Evolutionary conservation across 192 early-diverging fungal species (phyloP).

Genomic region (Umbelopsis sp.): DNA sequence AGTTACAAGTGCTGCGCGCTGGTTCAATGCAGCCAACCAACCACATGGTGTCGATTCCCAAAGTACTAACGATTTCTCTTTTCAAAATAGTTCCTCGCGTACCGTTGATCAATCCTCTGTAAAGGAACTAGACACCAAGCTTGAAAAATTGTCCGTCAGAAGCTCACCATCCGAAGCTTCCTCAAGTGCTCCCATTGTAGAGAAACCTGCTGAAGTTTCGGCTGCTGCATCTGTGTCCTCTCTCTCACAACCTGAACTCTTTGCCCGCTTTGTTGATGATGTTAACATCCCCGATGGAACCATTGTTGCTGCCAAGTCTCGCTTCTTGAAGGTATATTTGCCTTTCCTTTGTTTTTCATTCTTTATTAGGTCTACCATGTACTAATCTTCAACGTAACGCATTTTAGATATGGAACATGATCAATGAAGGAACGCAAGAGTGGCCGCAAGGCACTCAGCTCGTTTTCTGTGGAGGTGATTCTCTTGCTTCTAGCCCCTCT

Average conservation of each 20-base stretch:
- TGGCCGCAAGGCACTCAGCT: conserved; percentile 66
- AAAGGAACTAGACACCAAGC: background rate
- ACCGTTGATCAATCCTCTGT: background rate
- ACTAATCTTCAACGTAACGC: too few relatives aligned
- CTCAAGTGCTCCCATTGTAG: background rate
- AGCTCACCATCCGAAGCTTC: background rate
- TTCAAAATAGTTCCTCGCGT: background rate
- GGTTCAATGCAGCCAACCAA: background rate
- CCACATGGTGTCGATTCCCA: too few relatives aligned
- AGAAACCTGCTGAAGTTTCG: background rate
- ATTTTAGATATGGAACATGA: conserved; percentile 65
- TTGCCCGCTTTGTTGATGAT: conserved; percentile 63
- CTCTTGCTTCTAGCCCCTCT: conserved; percentile 35
- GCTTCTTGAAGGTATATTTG: conserved; percentile 53
- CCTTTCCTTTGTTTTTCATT: background rate
- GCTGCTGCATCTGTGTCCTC: background rate
- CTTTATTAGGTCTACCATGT: background rate
- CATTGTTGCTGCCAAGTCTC: conserved; percentile 48
- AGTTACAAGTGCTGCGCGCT: too few relatives aligned
- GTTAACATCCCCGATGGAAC: conserved; percentile 70
- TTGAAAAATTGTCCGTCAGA: background rate
- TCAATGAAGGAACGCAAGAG: conserved; percentile 56
- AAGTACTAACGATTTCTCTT: background rate
- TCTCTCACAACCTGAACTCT: conserved; percentile 13
- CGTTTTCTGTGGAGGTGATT: conserved; percentile 55